Evolutionary conservation across 108 stramenopile species (phyloP).

Genomic region (Aurantiochytrium sp.): DNA sequence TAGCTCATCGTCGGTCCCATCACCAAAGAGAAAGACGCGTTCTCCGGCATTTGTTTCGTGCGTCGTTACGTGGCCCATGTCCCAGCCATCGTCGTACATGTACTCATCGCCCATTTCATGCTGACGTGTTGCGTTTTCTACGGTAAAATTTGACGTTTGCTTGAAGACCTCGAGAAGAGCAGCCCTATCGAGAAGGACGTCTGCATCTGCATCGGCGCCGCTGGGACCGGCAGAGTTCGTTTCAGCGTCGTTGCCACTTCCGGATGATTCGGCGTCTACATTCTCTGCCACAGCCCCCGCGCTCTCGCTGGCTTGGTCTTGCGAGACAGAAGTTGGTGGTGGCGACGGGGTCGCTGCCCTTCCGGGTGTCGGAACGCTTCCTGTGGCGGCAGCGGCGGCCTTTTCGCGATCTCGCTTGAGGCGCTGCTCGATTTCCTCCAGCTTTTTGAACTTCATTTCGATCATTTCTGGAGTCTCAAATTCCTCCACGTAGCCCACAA

Average conservation of each 20-base stretch:
- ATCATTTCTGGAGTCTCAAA: background rate
- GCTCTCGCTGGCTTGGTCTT: too few species aligned
- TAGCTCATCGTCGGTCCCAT: background rate
- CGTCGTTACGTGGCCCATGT: background rate
- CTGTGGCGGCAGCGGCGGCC: too few species aligned
- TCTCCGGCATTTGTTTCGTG: background rate
- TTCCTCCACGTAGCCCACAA: conserved; percentile 9
- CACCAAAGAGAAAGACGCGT: background rate
- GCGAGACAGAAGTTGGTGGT: too few species aligned
- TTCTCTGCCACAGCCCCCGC: too few species aligned
- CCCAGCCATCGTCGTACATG: background rate
- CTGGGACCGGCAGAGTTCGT: too few species aligned
- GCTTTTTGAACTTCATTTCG: background rate
- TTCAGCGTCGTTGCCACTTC: too few species aligned
- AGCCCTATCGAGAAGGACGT: background rate
- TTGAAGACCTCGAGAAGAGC: background rate
- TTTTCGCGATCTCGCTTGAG: background rate
- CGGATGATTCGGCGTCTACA: too few species aligned
- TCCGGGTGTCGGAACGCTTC: too few species aligned
- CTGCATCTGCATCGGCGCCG: background rate
- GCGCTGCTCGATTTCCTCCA: background rate
- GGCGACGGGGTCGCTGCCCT: too few species aligned
- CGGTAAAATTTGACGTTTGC: background rate
- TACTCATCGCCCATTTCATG: background rate
- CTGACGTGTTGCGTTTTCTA: background rate